phyloP scores from a whole-genome alignment of 2,329 filamentous ascomycete genomes.

The Cladosporium velox region DNA sequence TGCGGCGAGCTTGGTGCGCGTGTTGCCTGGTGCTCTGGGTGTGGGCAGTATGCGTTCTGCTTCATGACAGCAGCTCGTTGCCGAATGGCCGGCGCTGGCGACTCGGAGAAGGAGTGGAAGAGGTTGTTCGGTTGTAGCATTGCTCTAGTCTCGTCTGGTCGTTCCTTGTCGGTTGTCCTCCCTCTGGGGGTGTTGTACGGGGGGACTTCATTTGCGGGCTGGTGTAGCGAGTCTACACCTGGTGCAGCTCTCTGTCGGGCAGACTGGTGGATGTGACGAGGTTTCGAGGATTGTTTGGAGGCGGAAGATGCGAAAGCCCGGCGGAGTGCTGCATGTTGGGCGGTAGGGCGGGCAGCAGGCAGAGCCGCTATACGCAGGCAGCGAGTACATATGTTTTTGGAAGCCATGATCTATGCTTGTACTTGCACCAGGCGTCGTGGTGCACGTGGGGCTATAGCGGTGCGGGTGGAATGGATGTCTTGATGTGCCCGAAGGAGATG shows the following conservation, averaged over 20 bases:
- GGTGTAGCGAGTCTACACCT: slow-evolving; percentile 23
- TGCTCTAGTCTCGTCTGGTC: neutral
- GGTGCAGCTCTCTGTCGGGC: slow-evolving; percentile 26
- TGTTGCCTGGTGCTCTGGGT: slow-evolving; percentile 80
- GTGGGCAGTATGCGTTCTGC: slow-evolving; percentile 90
- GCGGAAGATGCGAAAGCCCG: slow-evolving; percentile 29
- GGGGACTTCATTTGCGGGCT: slow-evolving; percentile 13
- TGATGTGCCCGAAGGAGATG: slow-evolving; percentile 24
- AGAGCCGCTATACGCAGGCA: slow-evolving; percentile 28
- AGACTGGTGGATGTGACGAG: slow-evolving; percentile 30
- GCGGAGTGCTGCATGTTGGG: slow-evolving; percentile 20
- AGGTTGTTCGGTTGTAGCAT: slow-evolving; percentile 47
- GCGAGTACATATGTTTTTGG: slow-evolving; percentile 30
- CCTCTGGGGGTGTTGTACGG: slow-evolving; percentile 9
- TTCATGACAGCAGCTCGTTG: slow-evolving; percentile 86
- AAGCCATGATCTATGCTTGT: slow-evolving; percentile 26
- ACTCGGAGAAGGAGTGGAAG: slow-evolving; percentile 89
- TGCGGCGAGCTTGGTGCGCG: slow-evolving; percentile 65
- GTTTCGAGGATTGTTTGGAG: slow-evolving; percentile 25
- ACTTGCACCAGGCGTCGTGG: neutral
- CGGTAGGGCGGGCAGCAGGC: slow-evolving; percentile 17
- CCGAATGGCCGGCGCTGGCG: slow-evolving; percentile 84
- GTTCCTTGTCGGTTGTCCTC: slow-evolving; percentile 17
- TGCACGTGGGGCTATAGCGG: neutral
- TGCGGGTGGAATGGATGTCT: slow-evolving; percentile 13